Percentiles rank a stretch among this genome's conserved stretches.
Conservation (phyloP, 768 basidiomycete genomes). For the Gloeopeniophorella convolvens region DNA sequence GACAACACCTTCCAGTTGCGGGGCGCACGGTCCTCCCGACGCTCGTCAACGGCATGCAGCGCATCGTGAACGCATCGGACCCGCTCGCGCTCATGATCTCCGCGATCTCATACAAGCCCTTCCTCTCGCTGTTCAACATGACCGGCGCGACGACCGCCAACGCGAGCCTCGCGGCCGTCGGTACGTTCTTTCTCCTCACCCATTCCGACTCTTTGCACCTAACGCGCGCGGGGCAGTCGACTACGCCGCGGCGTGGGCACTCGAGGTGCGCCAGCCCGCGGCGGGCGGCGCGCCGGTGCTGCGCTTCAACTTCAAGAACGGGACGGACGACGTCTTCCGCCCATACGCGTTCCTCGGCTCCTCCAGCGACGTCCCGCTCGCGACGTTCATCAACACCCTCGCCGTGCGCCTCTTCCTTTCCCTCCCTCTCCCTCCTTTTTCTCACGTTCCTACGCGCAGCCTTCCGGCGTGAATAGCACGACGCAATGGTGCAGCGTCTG, state of each 20-base stretch:
- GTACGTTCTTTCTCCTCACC: constrained; percentile 27
- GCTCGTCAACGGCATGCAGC: constrained; percentile 46
- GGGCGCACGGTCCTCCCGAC: constrained; percentile 57
- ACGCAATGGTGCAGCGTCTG: constrained; percentile 55
- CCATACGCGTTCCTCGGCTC: constrained; percentile 39
- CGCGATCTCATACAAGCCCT: constrained; percentile 70
- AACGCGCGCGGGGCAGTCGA: too few species aligned
- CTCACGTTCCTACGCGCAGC: constrained; percentile 28
- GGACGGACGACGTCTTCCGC: constrained; percentile 43
- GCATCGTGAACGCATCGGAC: constrained; percentile 43
- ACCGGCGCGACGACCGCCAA: constrained; percentile 47
- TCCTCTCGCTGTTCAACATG: constrained; percentile 74
- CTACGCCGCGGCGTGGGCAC: constrained; percentile 50
- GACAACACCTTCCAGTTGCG: constrained; percentile 42
- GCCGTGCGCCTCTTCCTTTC: constrained; percentile 25
- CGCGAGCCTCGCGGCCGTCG: constrained; percentile 52
- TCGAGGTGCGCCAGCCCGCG: constrained; percentile 51
- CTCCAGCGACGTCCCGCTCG: constrained; percentile 46
- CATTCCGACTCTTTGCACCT: too few species aligned
- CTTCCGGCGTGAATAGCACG: constrained; percentile 44
- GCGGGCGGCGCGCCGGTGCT: constrained; percentile 43
- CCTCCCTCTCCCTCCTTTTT: neutral
- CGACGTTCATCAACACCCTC: constrained; percentile 40
- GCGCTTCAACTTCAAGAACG: constrained; percentile 67
- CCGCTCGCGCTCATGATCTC: constrained; percentile 53